Conservation (phyloP, 441 rosid species). For the Pelargonium australe region DNA sequence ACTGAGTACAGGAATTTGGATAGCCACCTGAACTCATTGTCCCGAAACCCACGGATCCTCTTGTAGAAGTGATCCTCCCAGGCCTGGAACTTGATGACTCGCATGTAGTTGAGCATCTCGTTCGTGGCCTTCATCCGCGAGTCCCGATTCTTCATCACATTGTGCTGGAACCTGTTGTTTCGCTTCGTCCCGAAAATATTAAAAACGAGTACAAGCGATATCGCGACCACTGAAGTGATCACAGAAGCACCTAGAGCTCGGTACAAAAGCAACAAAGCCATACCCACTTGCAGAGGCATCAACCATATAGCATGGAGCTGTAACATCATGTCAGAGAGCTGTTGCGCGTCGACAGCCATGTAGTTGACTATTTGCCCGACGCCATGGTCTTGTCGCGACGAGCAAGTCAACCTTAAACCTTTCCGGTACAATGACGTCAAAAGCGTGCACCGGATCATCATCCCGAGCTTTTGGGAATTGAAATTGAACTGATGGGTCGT, state of each 20-base stretch:
- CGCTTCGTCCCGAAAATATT: slow-evolving; percentile 75
- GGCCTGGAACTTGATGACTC: slow-evolving; percentile 80
- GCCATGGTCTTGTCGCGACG: slow-evolving; percentile 64
- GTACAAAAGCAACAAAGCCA: slow-evolving; percentile 51
- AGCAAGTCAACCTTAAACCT: slow-evolving; percentile 66
- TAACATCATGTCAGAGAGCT: slow-evolving; percentile 85
- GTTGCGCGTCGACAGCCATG: slow-evolving; percentile 71
- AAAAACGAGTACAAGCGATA: slow-evolving; percentile 43
- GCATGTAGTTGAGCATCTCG: slow-evolving; percentile 78
- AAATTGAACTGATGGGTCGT: slow-evolving; percentile 73
- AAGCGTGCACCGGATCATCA: slow-evolving; percentile 81
- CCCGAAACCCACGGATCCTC: slow-evolving; percentile 48
- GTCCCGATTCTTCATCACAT: slow-evolving; percentile 76
- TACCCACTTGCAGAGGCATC: slow-evolving; percentile 49
- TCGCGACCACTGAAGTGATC: slow-evolving; percentile 54
- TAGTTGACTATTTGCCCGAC: slow-evolving; percentile 77
- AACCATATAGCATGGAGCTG: slow-evolving; percentile 80
- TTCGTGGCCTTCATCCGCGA: slow-evolving; percentile 62
- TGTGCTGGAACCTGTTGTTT: slow-evolving; percentile 58
- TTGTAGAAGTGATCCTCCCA: slow-evolving; percentile 82
- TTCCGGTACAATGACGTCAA: slow-evolving; percentile 74
- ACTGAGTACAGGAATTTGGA: slow-evolving; percentile 59
- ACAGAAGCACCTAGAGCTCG: slow-evolving; percentile 65
- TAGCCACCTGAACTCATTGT: slow-evolving; percentile 68
- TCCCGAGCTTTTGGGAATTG: slow-evolving; percentile 64